phyloP scores from a whole-genome alignment of 2,329 filamentous ascomycete species.

The Rutstroemia sp. region DNA sequence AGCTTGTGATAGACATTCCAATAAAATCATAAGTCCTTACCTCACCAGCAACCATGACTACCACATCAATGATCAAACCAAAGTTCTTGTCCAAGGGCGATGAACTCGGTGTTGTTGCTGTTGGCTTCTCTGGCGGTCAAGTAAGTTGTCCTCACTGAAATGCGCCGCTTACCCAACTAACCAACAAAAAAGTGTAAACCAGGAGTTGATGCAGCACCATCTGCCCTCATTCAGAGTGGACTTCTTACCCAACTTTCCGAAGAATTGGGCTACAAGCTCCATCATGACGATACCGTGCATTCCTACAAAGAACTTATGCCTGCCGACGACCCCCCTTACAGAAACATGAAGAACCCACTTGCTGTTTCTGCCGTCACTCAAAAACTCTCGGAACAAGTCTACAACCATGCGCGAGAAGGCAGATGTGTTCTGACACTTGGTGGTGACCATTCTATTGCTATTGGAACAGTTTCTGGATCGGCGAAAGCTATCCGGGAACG shows the following conservation, averaged over 20 bases:
- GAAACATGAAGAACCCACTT: constrained; percentile 89
- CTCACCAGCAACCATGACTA: constrained; percentile 23
- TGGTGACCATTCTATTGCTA: constrained; percentile 93
- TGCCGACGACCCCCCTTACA: constrained; percentile 64
- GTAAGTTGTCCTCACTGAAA: constrained; percentile 40
- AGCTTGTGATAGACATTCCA: background rate
- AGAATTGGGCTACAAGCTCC: constrained; percentile 82
- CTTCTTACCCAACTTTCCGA: constrained; percentile 75
- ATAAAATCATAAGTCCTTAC: background rate
- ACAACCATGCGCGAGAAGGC: constrained; percentile 74
- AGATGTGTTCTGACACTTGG: constrained; percentile 88
- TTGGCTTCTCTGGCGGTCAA: constrained; percentile 95
- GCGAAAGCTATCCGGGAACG: constrained; percentile 82
- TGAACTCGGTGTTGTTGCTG: constrained; percentile 85
- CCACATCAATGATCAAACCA: constrained; percentile 28
- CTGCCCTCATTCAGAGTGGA: constrained; percentile 80
- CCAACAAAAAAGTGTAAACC: constrained; percentile 62
- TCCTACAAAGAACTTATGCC: constrained; percentile 72
- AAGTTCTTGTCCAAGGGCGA: constrained; percentile 75
- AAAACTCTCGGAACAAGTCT: constrained; percentile 75
- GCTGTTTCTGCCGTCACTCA: constrained; percentile 80
- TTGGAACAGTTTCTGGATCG: constrained; percentile 83
- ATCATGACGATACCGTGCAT: constrained; percentile 78
- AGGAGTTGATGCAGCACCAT: constrained; percentile 85
- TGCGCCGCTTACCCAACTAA: constrained; percentile 12